These are phyloP conservation scores for Coniferiporia sulphurascens DNA, from an alignment of 1,284 basidiomycete species.

Conservation along the genomic window DNA sequence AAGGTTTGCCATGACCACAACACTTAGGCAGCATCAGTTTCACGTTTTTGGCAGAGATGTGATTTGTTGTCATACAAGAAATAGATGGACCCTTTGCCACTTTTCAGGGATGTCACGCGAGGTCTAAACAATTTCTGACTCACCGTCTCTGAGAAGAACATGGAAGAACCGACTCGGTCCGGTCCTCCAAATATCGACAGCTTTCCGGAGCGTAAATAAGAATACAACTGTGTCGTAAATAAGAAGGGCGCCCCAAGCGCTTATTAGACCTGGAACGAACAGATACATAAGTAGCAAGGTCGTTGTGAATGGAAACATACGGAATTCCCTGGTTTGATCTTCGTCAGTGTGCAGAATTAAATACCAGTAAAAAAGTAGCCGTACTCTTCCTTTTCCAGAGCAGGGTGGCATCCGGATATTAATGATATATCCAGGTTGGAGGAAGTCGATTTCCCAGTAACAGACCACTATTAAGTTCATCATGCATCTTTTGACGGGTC, in stretches of 20 bases:
- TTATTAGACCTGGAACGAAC: slow-evolving; percentile 26
- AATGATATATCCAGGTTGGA: slow-evolving; percentile 5
- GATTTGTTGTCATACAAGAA: slow-evolving; percentile 9
- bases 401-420: slow-evolving; percentile 8
- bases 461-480: slow-evolving; percentile 3
- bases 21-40: not conserved
- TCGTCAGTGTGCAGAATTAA: not conserved
- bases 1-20: slow-evolving; percentile 9
- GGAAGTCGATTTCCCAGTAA: not conserved
- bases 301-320: not conserved
- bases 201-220: slow-evolving; percentile 39
- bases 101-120: not conserved
- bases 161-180: slow-evolving; percentile 5
- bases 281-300: not conserved
- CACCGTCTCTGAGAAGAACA: slow-evolving; percentile 16
- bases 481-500: not conserved
- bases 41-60: not conserved
- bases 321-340: not conserved
- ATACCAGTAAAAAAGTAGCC: not conserved
- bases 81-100: slow-evolving; percentile 12
- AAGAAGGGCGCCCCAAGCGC: slow-evolving; percentile 36
- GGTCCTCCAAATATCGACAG: slow-evolving; percentile 23
- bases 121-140: not conserved
- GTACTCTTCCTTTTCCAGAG: not conserved
- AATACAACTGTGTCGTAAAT: slow-evolving; percentile 38